Evolutionary conservation across 306 rosid genomes (phyloP), one percentile per base, ranked within the genome.

Genomic region (Cucurbita argyrosperma): DNA sequence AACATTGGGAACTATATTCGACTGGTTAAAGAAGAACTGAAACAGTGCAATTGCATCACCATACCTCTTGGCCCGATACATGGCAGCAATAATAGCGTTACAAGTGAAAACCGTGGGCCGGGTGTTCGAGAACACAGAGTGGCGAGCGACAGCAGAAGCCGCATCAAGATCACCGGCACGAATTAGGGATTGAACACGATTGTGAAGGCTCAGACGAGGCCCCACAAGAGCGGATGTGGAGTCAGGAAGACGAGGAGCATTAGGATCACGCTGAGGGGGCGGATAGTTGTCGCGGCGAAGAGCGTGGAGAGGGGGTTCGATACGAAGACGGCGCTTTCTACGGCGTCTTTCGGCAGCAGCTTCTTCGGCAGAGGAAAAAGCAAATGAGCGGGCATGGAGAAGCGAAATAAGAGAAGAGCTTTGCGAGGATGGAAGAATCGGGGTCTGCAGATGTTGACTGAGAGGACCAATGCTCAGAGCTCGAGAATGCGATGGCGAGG

Each of bases 51-150:
- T 77, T 46, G 96, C 96, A 49, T 90, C 97, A 7, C 46, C 69
- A 66, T 88, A 90, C 85, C 97, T 84, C 86, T 84, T 83, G 5
- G 83, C 87, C 9, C 98, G 92, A 77, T 89, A 93, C 98, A 93
- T 93, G 77, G 96, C 92, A 4, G 96, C 98, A 10, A 93, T 83
- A 53, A 93, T 85, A 77, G 98, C 98, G 46, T 93, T 93, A 82
- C 98, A 93, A n/a, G 98, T 93, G 85, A 89, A 90, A 10, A 93
- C 98, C 8, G 98, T 93, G n/a, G 98, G 98, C 7, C 96, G 96
- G 0, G 93, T 93, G n/a, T 78, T 76, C 3, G 98, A 93, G 82
- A 87, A 93, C 3, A 90, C 90, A 0, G 98, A 85, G 80, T 85
- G 90, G 1, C 98, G 92, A n/a, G 97, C 94, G 0, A 86, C 78